phyloP scores from a whole-genome alignment of 192 early-diverging fungal species.

The Entomortierella lignicola region DNA sequence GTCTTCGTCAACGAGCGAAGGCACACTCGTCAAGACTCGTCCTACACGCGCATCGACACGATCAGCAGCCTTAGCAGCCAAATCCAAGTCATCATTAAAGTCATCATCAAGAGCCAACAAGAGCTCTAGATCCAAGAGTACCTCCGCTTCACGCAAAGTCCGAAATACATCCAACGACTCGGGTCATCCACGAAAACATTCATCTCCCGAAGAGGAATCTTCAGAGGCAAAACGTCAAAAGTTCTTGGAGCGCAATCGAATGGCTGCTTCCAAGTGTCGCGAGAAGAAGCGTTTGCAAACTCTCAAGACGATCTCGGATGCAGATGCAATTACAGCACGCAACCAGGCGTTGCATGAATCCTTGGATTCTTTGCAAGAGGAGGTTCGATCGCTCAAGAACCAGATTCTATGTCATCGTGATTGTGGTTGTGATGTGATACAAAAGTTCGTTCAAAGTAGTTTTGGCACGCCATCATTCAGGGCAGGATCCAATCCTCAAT shows the following conservation, averaged over 20 bases:
- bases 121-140: not conserved
- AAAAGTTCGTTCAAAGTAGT: conserved; percentile 44
- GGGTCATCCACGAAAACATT: conserved; percentile 17
- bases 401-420: conserved; percentile 49
- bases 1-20: conserved; percentile 1
- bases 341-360: conserved; percentile 41
- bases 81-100: not conserved
- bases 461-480: conserved; percentile 1
- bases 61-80: conserved; percentile 6
- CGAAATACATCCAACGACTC: not conserved
- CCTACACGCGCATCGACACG: conserved; percentile 13
- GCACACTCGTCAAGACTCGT: not conserved
- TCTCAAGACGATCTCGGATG: conserved; percentile 46
- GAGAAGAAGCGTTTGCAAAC: conserved; percentile 52
- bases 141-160: not conserved
- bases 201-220: conserved; percentile 27
- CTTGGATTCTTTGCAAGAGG: conserved; percentile 33
- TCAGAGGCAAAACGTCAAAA: conserved; percentile 48
- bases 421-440: conserved; percentile 50
- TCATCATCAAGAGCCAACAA: conserved; percentile 7
- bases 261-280: conserved; percentile 45
- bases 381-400: conserved; percentile 49
- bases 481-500: not conserved
- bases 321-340: conserved; percentile 40
- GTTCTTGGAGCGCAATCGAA: conserved; percentile 54